Conservation (phyloP, 495 filamentous ascomycete genomes). For the Clavariopsis aquatica region DNA sequence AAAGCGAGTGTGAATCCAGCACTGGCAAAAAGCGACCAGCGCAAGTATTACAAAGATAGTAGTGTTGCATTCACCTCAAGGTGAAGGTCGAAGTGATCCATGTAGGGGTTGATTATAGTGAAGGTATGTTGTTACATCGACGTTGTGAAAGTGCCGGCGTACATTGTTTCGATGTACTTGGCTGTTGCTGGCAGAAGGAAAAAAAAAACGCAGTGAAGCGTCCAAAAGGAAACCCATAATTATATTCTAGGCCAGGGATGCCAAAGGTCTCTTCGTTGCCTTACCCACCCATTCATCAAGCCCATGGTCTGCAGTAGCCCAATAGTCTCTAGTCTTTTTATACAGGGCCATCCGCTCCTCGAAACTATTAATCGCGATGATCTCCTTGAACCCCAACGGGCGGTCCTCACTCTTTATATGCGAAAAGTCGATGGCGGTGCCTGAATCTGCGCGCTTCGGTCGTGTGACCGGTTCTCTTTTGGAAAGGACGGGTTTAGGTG, state of each 20-base stretch:
- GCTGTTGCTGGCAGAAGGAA: not conserved
- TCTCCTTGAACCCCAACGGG: slow-evolving; percentile 33
- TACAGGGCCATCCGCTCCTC: slow-evolving; percentile 29
- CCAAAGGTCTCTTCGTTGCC: not conserved
- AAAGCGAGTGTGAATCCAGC: not conserved
- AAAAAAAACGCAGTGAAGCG: not conserved
- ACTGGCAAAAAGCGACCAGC: not conserved
- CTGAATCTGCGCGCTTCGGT: slow-evolving; percentile 33
- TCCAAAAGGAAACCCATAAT: not conserved
- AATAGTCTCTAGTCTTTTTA: slow-evolving; percentile 30
- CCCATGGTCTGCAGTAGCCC: slow-evolving; percentile 34
- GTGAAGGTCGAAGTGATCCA: not conserved
- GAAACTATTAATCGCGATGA: slow-evolving; percentile 24
- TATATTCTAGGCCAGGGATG: not conserved
- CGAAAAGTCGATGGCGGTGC: slow-evolving; percentile 31
- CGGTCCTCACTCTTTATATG: slow-evolving; percentile 13
- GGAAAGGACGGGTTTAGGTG: not conserved
- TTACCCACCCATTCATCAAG: slow-evolving; percentile 28
- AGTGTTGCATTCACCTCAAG: not conserved
- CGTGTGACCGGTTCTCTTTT: not conserved
- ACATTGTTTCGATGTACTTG: not conserved
- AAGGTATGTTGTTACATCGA: not conserved
- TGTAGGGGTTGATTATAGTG: not conserved
- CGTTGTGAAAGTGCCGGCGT: not conserved
- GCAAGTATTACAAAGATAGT: not conserved